Conservation (phyloP, 2,329 filamentous ascomycete genomes). For the Ophiostoma triangulosporum region DNA sequence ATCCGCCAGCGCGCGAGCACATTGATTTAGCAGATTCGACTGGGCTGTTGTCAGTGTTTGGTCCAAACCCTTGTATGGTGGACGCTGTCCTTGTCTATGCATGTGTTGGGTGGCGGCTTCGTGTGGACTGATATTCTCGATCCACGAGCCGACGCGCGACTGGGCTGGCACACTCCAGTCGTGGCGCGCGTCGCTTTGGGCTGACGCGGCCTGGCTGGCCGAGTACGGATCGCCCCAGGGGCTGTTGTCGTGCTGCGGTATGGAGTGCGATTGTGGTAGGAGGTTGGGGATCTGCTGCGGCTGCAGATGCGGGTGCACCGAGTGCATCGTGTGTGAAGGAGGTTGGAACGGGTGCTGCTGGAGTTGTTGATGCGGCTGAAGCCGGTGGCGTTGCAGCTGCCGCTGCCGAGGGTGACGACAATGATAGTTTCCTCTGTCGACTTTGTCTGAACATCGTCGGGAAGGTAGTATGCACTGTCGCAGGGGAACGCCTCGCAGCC, state of each 20-base stretch:
- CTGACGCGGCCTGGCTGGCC: conserved; percentile 31
- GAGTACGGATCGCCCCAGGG: conserved; percentile 33
- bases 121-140: conserved; percentile 25
- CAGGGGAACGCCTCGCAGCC: too few species aligned
- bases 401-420: too few species aligned
- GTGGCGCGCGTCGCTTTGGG: conserved; percentile 32
- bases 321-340: background rate
- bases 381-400: background rate
- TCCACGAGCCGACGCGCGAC: conserved; percentile 36
- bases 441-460: too few species aligned
- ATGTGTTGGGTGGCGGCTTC: conserved; percentile 13
- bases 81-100: background rate
- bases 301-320: background rate
- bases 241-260: conserved; percentile 28
- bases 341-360: too few species aligned
- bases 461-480: too few species aligned
- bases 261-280: background rate
- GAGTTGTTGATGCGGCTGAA: too few species aligned
- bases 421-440: too few species aligned
- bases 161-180: conserved; percentile 33
- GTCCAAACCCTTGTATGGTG: conserved; percentile 28
- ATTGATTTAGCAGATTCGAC: too few species aligned
- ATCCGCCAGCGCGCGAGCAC: too few species aligned
- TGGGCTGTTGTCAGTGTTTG: conserved; percentile 35
- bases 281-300: background rate